phyloP scores from a whole-genome alignment of 2,329 filamentous ascomycete genomes.

The Ceratocystis harringtonii region DNA sequence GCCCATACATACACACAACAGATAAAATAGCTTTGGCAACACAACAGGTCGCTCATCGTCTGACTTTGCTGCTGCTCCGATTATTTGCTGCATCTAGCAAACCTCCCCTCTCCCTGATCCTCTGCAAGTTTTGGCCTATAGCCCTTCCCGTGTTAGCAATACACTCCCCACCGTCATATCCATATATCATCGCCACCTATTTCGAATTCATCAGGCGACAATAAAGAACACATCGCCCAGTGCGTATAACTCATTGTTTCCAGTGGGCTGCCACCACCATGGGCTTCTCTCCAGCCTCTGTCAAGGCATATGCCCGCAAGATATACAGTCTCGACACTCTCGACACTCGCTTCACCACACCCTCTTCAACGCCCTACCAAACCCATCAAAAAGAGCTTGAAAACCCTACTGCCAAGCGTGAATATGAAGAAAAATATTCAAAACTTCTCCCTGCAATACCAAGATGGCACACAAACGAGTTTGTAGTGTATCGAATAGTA shows the following conservation, averaged over 20 bases:
- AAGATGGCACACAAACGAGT: conserved; percentile 78
- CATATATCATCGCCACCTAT: background rate
- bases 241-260: conserved; percentile 7
- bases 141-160: background rate
- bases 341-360: conserved; percentile 49
- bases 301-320: conserved; percentile 26
- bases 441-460: conserved; percentile 40
- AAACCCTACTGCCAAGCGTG: conserved; percentile 24
- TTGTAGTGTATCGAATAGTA: conserved; percentile 62
- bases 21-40: background rate
- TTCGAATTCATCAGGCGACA: background rate
- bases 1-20: background rate
- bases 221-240: background rate
- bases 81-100: background rate
- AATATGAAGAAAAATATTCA: conserved; percentile 23
- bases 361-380: conserved; percentile 53
- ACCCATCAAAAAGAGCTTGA: conserved; percentile 26
- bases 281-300: conserved; percentile 26
- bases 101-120: background rate
- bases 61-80: background rate
- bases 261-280: conserved; percentile 23
- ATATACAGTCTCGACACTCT: conserved; percentile 53
- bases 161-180: conserved; percentile 1
- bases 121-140: background rate
- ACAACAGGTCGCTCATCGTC: background rate